Evolutionary conservation across 352 stramenopile species (phyloP), one percentile per base, ranked within the genome.

Genomic region (Globisporangium carolinianum): DNA sequence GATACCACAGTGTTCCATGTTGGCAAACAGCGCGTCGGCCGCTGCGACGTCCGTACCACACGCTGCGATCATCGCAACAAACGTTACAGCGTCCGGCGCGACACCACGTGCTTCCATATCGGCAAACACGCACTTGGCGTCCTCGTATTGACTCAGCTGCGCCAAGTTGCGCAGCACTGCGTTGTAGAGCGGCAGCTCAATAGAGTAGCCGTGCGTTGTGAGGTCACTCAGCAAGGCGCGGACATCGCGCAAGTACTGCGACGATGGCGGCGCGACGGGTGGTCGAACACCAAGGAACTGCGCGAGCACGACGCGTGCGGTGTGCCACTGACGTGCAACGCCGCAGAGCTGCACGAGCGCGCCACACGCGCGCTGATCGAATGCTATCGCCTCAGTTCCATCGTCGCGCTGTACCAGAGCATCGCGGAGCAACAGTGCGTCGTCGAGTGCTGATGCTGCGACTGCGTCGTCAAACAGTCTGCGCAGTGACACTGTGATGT

Each of bases 121-220:
- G 14, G 38, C 48, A n/a, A 84, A 68, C 37, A 91, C 47, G n/a
- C 32, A 32, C n/a, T 62, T 46, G 1, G 76, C 71, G 51, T 84
- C 67, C 6, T 72, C 36, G 11, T 79, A 49, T 47, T 70, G 55
- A n/a, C 60, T 66, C 18, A 79, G 56, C 37, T 70, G 60, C 4
- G 73, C 81, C 47, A 79, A 84, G 50, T 83, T 83, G 14, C 79
- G 70, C 48, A 91, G 55, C 35, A 75, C 79, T n/a, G 79, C 75
- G 57, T 91, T 91, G 60, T 80, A 88, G 4, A 87, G 57, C 0
- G 50, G 11, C 35, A 83, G 53, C 5, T 73, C 58, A 24, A 81
- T 69, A 1, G 69, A 67, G 24, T 87, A 60, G 5, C 58, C 60
- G 15, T 83, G 53, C 3, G 17, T 38, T 6, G 72, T 41, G 73